Evolutionary conservation across 371 early-diverging fungal species (phyloP).

Genomic region (Mucor mucedo): DNA sequence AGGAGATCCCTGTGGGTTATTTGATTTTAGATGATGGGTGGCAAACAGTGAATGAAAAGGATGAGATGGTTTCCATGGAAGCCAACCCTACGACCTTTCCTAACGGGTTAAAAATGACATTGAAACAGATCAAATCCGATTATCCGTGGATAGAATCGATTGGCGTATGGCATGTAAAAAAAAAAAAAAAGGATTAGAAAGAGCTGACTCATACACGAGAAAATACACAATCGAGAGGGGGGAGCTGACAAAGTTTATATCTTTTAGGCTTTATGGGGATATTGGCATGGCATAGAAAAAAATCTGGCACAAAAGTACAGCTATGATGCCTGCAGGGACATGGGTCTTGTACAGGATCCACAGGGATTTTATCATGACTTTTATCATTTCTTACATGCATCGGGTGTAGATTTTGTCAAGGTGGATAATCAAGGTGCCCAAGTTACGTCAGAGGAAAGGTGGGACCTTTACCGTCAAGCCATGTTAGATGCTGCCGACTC

Average conservation of each 20-base stretch:
- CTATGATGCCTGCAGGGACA: neutral
- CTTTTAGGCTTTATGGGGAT: conserved; percentile 37
- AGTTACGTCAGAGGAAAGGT: neutral
- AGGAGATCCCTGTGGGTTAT: conserved; percentile 33
- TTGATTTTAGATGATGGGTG: conserved; percentile 60
- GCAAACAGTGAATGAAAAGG: conserved; percentile 21
- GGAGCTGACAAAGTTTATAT: neutral
- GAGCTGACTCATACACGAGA: no score
- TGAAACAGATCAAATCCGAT: conserved; percentile 19
- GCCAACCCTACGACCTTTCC: conserved; percentile 30
- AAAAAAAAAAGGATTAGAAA: neutral
- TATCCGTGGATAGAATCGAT: conserved; percentile 34
- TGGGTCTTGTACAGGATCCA: conserved; percentile 13
- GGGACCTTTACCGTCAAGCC: conserved; percentile 37
- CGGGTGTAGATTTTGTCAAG: conserved; percentile 47
- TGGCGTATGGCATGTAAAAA: conserved; percentile 52
- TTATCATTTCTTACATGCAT: conserved; percentile 28
- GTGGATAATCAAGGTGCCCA: conserved; percentile 44
- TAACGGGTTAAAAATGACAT: conserved; percentile 15
- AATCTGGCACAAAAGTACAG: conserved; percentile 5
- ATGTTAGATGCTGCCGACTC: conserved; percentile 18
- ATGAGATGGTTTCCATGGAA: conserved; percentile 30
- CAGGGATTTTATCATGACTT: conserved; percentile 43
- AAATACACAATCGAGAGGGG: no score
- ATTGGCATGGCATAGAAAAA: conserved; percentile 46